Evolutionary conservation across 2,329 filamentous ascomycete genomes (phyloP).

Genomic region (Pseudomassariella vexata): DNA sequence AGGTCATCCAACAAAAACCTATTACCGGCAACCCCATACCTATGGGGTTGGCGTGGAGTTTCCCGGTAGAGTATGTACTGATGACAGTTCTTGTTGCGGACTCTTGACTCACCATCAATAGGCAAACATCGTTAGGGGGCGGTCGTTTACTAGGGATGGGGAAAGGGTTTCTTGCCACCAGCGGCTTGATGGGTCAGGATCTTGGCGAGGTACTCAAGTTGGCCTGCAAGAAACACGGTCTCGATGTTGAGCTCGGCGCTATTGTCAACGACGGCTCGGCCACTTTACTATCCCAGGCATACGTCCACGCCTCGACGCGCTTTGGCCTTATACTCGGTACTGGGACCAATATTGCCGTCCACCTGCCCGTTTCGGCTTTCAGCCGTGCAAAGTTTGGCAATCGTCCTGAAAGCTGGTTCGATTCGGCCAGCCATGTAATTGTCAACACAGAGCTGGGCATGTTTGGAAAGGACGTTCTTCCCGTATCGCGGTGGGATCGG

Average conservation of each 20-base stretch:
- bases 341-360: slow-evolving; percentile 60
- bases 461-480: slow-evolving; percentile 56
- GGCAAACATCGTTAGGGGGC: slow-evolving; percentile 57
- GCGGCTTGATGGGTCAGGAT: slow-evolving; percentile 53
- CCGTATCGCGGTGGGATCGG: slow-evolving; percentile 56
- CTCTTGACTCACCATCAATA: too few relatives aligned
- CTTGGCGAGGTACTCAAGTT: slow-evolving; percentile 52
- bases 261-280: slow-evolving; percentile 65
- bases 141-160: slow-evolving; percentile 59
- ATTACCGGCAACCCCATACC: slow-evolving; percentile 39
- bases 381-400: slow-evolving; percentile 50
- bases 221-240: slow-evolving; percentile 43
- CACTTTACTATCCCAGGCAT: slow-evolving; percentile 60
- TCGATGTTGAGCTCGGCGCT: slow-evolving; percentile 51
- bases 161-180: slow-evolving; percentile 57
- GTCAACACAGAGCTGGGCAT: slow-evolving; percentile 64
- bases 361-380: slow-evolving; percentile 54
- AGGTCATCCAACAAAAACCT: slow-evolving; percentile 42
- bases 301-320: slow-evolving; percentile 50
- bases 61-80: slow-evolving; percentile 58
- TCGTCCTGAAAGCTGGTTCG: slow-evolving; percentile 50
- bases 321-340: slow-evolving; percentile 64
- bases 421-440: slow-evolving; percentile 54
- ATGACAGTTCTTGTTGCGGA: too few relatives aligned
- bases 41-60: slow-evolving; percentile 63